These are phyloP conservation scores for Microbotryum intermedium DNA, from an alignment of 1,284 basidiomycete species.

Conservation along the genomic window DNA sequence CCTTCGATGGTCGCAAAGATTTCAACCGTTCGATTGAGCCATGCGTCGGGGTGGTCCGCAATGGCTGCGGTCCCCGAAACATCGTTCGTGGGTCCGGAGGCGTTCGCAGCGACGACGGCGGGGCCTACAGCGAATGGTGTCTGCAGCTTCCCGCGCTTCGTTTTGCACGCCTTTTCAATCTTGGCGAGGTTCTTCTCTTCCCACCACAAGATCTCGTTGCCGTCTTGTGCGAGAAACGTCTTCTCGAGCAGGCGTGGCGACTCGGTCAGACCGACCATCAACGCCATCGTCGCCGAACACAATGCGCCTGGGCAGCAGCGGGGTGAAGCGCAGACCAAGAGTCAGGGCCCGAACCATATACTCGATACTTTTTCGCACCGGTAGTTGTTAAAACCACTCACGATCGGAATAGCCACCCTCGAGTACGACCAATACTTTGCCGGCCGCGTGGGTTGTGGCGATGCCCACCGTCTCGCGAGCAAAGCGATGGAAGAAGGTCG, in stretches of 20 bases:
- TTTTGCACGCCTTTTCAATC: constrained; percentile 21
- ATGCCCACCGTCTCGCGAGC: constrained; percentile 62
- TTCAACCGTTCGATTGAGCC: constrained; percentile 17
- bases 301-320: constrained; percentile 55
- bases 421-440: constrained; percentile 73
- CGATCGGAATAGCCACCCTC: constrained; percentile 94
- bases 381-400: constrained; percentile 12
- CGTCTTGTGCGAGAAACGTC: neutral
- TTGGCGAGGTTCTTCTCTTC: constrained; percentile 5
- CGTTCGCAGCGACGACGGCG: neutral
- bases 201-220: constrained; percentile 8
- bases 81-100: neutral
- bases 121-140: neutral
- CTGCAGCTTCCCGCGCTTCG: neutral
- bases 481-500: constrained; percentile 77
- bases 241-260: neutral
- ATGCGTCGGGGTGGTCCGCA: constrained; percentile 4
- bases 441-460: constrained; percentile 57
- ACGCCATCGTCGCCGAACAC: constrained; percentile 69
- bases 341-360: too few species aligned
- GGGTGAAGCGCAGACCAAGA: too few species aligned
- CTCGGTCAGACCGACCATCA: constrained; percentile 54
- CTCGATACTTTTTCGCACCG: too few species aligned
- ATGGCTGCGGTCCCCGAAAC: neutral
- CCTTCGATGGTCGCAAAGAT: constrained; percentile 13